A percentile compares a stretch with the other conserved stretches of the same genome.
Conservation (phyloP, 768 basidiomycete genomes). For the Dentipellis sp. region DNA sequence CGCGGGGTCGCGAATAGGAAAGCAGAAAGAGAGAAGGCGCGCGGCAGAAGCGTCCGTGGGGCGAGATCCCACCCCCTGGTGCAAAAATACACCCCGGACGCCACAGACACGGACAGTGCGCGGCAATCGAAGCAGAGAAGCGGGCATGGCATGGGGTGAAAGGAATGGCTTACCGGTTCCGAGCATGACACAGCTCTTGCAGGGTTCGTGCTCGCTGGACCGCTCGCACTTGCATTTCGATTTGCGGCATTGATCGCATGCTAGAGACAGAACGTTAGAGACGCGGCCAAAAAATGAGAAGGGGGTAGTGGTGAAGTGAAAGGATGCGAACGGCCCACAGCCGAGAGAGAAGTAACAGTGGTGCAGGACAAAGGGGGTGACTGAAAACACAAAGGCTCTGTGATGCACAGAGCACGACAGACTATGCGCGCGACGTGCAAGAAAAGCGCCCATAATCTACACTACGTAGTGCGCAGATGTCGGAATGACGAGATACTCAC, state of each 20-base stretch:
- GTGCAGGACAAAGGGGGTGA: background rate
- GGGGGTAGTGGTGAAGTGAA: background rate
- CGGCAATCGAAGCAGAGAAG: background rate
- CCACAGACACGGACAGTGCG: too few species aligned
- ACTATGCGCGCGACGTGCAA: too few species aligned
- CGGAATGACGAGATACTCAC: conserved; percentile 21
- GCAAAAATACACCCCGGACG: too few species aligned
- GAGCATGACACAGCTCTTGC: conserved; percentile 69
- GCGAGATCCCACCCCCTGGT: too few species aligned
- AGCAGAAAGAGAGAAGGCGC: conserved; percentile 5
- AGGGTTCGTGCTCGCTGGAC: conserved; percentile 46
- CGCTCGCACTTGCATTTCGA: conserved; percentile 73
- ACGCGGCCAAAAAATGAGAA: background rate
- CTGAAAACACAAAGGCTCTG: conserved; percentile 2
- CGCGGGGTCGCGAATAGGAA: conserved; percentile 1
- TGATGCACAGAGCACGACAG: background rate
- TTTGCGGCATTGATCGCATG: conserved; percentile 86
- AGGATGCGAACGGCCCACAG: background rate
- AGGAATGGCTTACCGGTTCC: conserved; percentile 47
- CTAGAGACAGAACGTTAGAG: conserved; percentile 24
- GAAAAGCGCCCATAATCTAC: too few species aligned
- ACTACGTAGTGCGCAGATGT: background rate
- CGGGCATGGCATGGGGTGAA: background rate
- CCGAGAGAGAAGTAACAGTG: background rate
- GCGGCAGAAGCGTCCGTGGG: background rate